These are phyloP conservation scores for Trichoderma atrobrunneum DNA, from an alignment of 2,329 filamentous ascomycete genomes.

Conservation along the genomic window DNA sequence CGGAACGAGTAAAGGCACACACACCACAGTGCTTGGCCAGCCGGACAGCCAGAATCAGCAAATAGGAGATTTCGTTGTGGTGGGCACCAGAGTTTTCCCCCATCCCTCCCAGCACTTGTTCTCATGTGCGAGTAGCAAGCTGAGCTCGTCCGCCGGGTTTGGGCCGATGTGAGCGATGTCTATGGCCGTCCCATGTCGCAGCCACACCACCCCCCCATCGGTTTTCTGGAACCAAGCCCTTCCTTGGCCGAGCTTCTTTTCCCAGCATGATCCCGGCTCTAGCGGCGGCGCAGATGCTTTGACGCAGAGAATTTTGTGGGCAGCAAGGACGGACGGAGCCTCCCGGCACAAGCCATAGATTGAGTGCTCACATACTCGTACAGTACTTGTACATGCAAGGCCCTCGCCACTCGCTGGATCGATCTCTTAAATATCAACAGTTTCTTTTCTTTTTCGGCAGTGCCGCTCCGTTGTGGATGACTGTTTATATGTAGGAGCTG, in stretches of 20 bases:
- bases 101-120: not conserved
- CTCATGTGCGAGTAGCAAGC: not conserved
- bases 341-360: not conserved
- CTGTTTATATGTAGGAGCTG: not conserved
- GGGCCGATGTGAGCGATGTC: not conserved
- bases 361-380: not conserved
- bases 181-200: not conserved
- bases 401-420: slow-evolving; percentile 7
- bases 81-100: not conserved
- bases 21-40: not conserved
- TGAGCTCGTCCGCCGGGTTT: not conserved
- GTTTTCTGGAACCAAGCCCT: not conserved
- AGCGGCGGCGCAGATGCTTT: not conserved
- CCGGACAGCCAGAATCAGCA: not conserved
- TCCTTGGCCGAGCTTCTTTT: not conserved
- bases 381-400: not conserved
- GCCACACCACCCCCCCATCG: slow-evolving; percentile 12
- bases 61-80: slow-evolving; percentile 8
- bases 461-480: slow-evolving; percentile 1
- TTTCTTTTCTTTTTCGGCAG: not conserved
- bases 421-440: not conserved
- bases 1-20: slow-evolving; percentile 1
- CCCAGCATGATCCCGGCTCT: slow-evolving; percentile 1
- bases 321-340: not conserved
- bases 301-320: slow-evolving; percentile 11